Conservation (phyloP, 208 protist species). For the Blastocrithidia nonstop region DNA sequence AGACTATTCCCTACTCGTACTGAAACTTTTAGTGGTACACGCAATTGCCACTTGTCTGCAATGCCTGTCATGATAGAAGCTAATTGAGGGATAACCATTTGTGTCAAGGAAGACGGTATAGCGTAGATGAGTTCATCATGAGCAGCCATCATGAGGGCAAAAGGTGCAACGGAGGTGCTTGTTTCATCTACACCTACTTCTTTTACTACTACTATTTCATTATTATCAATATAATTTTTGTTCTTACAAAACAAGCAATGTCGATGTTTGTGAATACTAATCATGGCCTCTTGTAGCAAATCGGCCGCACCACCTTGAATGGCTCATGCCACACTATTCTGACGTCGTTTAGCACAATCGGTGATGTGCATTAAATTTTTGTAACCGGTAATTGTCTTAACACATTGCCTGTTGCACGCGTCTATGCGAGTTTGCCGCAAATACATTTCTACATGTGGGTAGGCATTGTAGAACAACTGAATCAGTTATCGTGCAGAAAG, state of each 20-base stretch:
- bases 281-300: slow-evolving; percentile 70
- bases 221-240: no score
- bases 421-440: slow-evolving; percentile 24
- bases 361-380: slow-evolving; percentile 17
- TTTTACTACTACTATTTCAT: no score
- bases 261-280: slow-evolving; percentile 30
- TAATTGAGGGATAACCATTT: slow-evolving; percentile 20
- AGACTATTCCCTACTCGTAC: slow-evolving; percentile 30
- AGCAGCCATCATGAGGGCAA: slow-evolving; percentile 42
- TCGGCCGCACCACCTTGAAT: slow-evolving; percentile 79
- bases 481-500: slow-evolving; percentile 25
- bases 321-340: slow-evolving; percentile 40
- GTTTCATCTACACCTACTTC: no score
- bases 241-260: slow-evolving; percentile 34
- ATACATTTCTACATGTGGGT: slow-evolving; percentile 40
- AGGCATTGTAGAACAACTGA: slow-evolving; percentile 27
- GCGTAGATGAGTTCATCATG: slow-evolving; percentile 82
- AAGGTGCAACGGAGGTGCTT: slow-evolving; percentile 25
- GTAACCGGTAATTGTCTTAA: slow-evolving; percentile 28
- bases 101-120: slow-evolving; percentile 19
- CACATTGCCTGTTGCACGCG: slow-evolving; percentile 14
- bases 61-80: slow-evolving; percentile 34
- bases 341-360: slow-evolving; percentile 36
- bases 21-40: slow-evolving; percentile 48
- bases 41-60: slow-evolving; percentile 9